Percentiles rank a stretch among this genome's conserved stretches.
Evolutionary conservation across 768 basidiomycete genomes (phyloP).

Genomic region (Suillus cothurnatus): DNA sequence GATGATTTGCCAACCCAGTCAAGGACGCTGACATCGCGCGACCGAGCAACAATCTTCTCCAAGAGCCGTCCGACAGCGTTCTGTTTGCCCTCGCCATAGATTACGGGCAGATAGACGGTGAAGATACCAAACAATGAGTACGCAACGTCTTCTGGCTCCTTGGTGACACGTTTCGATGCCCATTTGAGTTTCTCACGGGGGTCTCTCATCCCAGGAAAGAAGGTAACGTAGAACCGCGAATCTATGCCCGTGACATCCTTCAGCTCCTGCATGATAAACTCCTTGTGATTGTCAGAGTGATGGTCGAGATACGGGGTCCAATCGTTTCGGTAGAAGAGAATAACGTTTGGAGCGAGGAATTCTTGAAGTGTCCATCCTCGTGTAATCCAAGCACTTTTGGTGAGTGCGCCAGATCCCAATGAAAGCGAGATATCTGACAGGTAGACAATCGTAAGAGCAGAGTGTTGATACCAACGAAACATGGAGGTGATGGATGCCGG

Average conservation of each 20-base stretch:
- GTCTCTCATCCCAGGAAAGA: neutral
- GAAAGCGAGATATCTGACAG: neutral
- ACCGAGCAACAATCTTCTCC: neutral
- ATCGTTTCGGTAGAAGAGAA: constrained; percentile 24
- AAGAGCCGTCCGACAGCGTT: neutral
- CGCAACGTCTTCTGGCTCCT: neutral
- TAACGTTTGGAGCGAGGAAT: neutral
- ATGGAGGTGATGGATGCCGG: constrained; percentile 31
- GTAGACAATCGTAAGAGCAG: constrained; percentile 13
- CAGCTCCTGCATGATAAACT: neutral
- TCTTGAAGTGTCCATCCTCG: constrained; percentile 4
- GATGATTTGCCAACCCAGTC: constrained; percentile 1
- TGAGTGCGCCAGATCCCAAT: neutral
- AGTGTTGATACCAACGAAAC: constrained; percentile 28
- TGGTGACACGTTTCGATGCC: neutral
- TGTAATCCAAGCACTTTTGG: neutral
- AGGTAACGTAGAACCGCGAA: neutral
- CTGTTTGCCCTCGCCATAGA: neutral
- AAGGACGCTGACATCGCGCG: neutral
- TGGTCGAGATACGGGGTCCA: constrained; percentile 18
- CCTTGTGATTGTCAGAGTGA: neutral
- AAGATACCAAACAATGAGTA: neutral
- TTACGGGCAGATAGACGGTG: neutral
- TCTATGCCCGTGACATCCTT: neutral
- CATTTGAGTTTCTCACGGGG: neutral